Evolutionary conservation across 2,329 filamentous ascomycete genomes (phyloP), one percentile per base, ranked within the genome.

Genomic region (Fonsecaea multimorphosa): DNA sequence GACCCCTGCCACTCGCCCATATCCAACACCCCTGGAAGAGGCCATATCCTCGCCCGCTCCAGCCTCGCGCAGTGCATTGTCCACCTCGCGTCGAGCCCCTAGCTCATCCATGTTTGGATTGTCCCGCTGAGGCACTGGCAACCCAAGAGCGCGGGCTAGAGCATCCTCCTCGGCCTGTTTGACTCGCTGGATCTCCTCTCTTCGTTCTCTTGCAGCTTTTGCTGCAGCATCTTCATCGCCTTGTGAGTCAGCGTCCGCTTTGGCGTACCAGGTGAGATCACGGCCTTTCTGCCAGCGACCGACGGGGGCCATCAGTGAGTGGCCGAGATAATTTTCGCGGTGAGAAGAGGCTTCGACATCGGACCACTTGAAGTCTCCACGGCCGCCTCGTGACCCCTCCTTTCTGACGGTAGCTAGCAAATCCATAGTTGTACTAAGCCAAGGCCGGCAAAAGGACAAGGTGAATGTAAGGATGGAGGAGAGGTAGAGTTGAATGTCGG

Each of bases 121-220:
- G 29, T 68, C 73, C 63, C 79, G 83, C 6, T 83, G 80, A 0
- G 89, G 86, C 1, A 90, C 84, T 0, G 92, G 92, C 32, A 97
- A 80, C 0, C 95, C 95, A 61, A 99, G 81, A 0, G 93, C 93
- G 52, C 83, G 85, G 2, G 92, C 89, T 76, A 98, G 89, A 1
- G 93, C 95, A 76, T 97, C 94, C 75, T 97, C 91, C 74, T 99
- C 95, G 0, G 91, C 92, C 77, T 97, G 91, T 74, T 97, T 97
- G 75, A 97, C 85, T 71, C 85, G 88, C 72, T 87, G 86, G 72
- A 95, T 85, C 78, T 97, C 94, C 73, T 92, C 90, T 67, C 87
- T 88, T 61, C 90, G 84, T 74, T 90, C 85, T 67, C 87, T 82
- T 51, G 82, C 86, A 16, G 78, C 81, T 55, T 82, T 84, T 72